Evolutionary conservation across 176 grass and related monocot genomes (phyloP).

Genomic region (Musa acuminata): DNA sequence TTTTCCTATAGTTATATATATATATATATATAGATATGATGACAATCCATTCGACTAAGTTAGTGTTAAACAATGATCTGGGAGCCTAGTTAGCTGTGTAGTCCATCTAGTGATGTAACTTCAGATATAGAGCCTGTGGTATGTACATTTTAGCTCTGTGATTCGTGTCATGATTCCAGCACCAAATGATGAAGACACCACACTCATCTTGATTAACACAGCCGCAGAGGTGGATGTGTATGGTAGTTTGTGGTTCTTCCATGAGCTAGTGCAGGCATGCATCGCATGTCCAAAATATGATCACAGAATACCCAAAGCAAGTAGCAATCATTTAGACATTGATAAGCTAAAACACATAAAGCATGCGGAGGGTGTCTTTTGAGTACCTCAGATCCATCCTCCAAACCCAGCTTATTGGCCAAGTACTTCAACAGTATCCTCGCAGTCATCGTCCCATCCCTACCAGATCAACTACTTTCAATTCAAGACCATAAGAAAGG

Average conservation of each 20-base stretch:
- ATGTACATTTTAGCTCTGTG: slow-evolving; percentile 31
- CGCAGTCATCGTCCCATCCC: neutral
- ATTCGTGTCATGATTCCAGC: slow-evolving; percentile 55
- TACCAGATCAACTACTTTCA: neutral
- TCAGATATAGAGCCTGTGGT: slow-evolving; percentile 25
- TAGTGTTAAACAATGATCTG: neutral
- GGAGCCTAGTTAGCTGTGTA: slow-evolving; percentile 16
- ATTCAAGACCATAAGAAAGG: neutral
- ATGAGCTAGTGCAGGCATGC: slow-evolving; percentile 1
- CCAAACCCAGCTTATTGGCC: neutral
- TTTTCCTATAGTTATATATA: too few species aligned
- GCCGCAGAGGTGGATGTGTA: too few species aligned
- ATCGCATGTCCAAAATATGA: slow-evolving; percentile 19
- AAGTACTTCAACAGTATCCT: slow-evolving; percentile 1
- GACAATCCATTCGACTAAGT: too few species aligned
- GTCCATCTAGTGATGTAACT: slow-evolving; percentile 19
- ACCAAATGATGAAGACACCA: slow-evolving; percentile 16
- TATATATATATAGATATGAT: too few species aligned
- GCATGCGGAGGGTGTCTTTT: neutral
- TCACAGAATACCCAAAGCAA: neutral
- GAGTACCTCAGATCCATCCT: slow-evolving; percentile 1
- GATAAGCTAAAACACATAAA: neutral
- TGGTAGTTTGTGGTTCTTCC: too few species aligned
- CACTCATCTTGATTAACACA: neutral
- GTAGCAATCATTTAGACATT: too few species aligned